Evolutionary conservation across 495 filamentous ascomycete genomes (phyloP).

Genomic region (Clohesyomyces aquaticus): DNA sequence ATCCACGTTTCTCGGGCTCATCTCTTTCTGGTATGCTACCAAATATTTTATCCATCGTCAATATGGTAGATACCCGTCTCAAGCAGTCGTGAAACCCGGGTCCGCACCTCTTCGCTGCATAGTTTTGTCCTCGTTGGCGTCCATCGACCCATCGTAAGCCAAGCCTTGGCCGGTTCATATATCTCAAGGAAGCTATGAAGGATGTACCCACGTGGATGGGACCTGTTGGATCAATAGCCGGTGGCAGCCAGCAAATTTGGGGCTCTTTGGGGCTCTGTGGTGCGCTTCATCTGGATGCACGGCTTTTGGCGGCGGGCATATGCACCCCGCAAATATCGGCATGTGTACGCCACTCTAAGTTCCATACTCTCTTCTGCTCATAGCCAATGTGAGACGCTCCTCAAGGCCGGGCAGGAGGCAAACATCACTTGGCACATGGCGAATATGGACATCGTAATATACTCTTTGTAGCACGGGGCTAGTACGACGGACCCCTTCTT

Average conservation of each 20-base stretch:
- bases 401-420: slow-evolving; percentile 16
- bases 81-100: background rate
- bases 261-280: slow-evolving; percentile 8
- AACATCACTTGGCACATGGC: slow-evolving; percentile 1
- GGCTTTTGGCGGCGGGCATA: slow-evolving; percentile 5
- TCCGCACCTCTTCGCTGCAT: background rate
- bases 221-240: slow-evolving; percentile 22
- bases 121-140: background rate
- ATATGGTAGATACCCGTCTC: background rate
- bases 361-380: background rate
- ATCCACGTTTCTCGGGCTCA: no score
- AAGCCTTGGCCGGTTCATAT: background rate
- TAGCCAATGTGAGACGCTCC: slow-evolving; percentile 12
- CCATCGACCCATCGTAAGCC: background rate
- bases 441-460: slow-evolving; percentile 14
- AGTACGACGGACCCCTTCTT: slow-evolving; percentile 1
- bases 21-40: no score
- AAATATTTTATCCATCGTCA: no score
- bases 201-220: background rate
- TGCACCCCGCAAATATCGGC: slow-evolving; percentile 32
- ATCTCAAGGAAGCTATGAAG: background rate
- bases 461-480: background rate
- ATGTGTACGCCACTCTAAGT: slow-evolving; percentile 20
- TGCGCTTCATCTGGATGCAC: background rate
- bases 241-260: slow-evolving; percentile 19